A percentile compares a stretch with the other conserved stretches of the same genome.
Conservation (phyloP, 495 filamentous ascomycete genomes). For the Aspergillus cristatus region DNA sequence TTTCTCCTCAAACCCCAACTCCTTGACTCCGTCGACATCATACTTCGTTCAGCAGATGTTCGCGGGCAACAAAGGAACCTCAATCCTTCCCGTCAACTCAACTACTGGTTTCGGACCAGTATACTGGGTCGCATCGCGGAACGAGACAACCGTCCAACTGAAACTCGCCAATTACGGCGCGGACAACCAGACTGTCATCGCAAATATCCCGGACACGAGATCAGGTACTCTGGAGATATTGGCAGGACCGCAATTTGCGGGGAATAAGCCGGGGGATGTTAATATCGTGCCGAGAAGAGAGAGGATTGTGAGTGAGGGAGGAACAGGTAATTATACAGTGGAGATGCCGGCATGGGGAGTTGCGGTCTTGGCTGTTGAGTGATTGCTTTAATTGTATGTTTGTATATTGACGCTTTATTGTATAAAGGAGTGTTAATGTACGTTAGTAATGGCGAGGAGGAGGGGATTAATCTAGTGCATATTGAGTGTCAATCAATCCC, state of each 20-base stretch:
- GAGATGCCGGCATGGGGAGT: conserved; percentile 22
- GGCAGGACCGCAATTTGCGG: conserved; percentile 11
- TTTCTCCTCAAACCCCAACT: conserved; percentile 38
- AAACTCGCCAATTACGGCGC: conserved; percentile 27
- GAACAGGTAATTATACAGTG: conserved; percentile 15
- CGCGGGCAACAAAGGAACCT: conserved; percentile 43
- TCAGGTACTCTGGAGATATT: conserved; percentile 21
- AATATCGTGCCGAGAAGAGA: conserved; percentile 6
- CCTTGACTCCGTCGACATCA: conserved; percentile 26
- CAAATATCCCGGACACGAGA: conserved; percentile 17
- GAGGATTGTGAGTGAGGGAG: conserved; percentile 3
- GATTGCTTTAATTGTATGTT: not conserved
- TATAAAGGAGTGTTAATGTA: conserved; percentile 4
- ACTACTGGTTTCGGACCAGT: conserved; percentile 39
- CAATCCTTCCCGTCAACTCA: conserved; percentile 40
- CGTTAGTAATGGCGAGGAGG: too few relatives aligned
- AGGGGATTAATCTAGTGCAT: too few relatives aligned
- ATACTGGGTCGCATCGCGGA: conserved; percentile 49
- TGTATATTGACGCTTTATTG: too few relatives aligned
- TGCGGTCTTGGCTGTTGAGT: conserved; percentile 18
- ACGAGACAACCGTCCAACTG: conserved; percentile 20
- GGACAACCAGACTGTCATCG: conserved; percentile 12
- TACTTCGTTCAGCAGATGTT: conserved; percentile 39
- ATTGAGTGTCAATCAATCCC: too few relatives aligned
- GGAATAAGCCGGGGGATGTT: conserved; percentile 16